A percentile compares a stretch with the other conserved stretches of the same genome.
phyloP scores from a whole-genome alignment of 345 rosid genomes.

The Populus tremula region DNA sequence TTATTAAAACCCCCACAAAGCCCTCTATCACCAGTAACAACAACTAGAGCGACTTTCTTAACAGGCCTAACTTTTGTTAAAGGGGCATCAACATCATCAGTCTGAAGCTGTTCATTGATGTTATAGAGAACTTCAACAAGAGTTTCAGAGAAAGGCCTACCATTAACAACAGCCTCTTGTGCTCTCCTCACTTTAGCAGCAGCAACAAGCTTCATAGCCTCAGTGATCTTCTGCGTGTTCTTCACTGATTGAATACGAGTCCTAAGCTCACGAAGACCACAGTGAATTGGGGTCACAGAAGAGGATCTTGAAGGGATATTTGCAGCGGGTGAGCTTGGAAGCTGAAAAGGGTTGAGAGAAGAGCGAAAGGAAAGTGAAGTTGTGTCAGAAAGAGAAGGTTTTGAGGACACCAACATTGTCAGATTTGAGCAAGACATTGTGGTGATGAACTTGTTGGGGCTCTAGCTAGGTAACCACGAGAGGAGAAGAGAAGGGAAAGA shows the following conservation, averaged over 20 bases:
- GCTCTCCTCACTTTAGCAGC: conserved; percentile 98
- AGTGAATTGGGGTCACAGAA: conserved; percentile 52
- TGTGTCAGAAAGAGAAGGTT: conserved; percentile 69
- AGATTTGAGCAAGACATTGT: conserved; percentile 78
- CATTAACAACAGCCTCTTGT: conserved; percentile 91
- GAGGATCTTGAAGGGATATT: conserved; percentile 48
- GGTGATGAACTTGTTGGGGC: conserved; percentile 1
- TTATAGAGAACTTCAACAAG: conserved; percentile 91
- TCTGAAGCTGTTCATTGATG: conserved; percentile 91
- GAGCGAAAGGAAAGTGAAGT: conserved; percentile 66
- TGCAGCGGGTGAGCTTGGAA: conserved; percentile 40
- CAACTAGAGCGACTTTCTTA: conserved; percentile 89
- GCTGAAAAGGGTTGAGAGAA: conserved; percentile 58
- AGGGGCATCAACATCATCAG: conserved; percentile 77
- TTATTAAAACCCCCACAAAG: conserved; percentile 88
- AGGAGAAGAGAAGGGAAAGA: conserved; percentile 9
- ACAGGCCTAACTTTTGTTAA: conserved; percentile 85
- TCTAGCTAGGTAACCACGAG: conserved; percentile 9
- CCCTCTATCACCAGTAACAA: conserved; percentile 86
- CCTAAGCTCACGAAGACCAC: conserved; percentile 78
- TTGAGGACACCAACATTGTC: conserved; percentile 77
- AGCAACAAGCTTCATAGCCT: conserved; percentile 97
- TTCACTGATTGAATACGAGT: conserved; percentile 74
- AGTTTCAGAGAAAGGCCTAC: conserved; percentile 85
- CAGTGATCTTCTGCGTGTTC: conserved; percentile 96